Evolutionary conservation across 1,139 yeast species (phyloP).

Genomic region (Lipomyces yarrowii): DNA sequence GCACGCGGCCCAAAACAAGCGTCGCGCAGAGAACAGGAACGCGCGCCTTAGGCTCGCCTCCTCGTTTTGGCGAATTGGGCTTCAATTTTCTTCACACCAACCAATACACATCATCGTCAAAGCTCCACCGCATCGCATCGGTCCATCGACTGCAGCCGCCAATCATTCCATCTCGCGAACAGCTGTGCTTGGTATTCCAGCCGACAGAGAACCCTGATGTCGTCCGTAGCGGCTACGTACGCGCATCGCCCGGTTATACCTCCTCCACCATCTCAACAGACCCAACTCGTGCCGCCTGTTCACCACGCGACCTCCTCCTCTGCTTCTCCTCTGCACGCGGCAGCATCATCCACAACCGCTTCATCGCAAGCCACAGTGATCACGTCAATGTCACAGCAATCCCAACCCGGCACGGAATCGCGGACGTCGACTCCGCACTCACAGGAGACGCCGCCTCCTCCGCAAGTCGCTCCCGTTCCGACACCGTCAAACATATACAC

Average conservation of each 20-base stretch:
- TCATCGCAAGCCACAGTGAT: neutral
- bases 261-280: neutral
- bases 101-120: neutral
- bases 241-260: neutral
- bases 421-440: conserved; percentile 26
- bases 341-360: neutral
- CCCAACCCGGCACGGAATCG: conserved; percentile 17
- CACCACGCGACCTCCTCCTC: neutral
- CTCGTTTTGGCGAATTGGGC: neutral
- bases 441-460: conserved; percentile 29
- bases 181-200: neutral
- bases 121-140: neutral
- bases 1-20: neutral
- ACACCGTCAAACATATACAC: conserved; percentile 22
- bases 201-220: neutral
- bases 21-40: neutral
- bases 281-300: neutral
- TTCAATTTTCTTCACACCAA: neutral
- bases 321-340: neutral
- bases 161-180: neutral
- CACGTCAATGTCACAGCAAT: conserved; percentile 5
- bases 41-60: neutral
- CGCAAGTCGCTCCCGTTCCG: conserved; percentile 14
- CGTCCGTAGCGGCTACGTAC: conserved; percentile 8
- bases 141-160: neutral